phyloP scores from a whole-genome alignment of 2,329 filamentous ascomycete species.

The Verticillium longisporum region DNA sequence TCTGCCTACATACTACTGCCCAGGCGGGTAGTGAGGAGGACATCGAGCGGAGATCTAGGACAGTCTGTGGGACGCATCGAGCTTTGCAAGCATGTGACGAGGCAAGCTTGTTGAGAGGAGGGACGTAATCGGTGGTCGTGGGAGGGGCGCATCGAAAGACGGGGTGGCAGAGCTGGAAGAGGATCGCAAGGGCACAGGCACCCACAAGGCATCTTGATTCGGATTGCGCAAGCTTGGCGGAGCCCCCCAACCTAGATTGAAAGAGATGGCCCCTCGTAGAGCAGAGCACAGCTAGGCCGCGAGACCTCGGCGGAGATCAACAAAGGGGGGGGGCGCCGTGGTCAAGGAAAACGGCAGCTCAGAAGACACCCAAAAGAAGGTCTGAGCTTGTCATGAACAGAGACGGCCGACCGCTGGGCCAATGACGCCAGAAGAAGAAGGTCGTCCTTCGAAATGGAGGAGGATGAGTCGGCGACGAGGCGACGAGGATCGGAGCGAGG shows the following conservation, averaged over 20 bases:
- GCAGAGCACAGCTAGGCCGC: conserved; percentile 10
- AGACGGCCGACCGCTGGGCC: conserved; percentile 10
- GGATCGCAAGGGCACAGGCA: conserved; percentile 4
- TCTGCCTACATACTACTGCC: background rate
- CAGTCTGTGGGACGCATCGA: background rate
- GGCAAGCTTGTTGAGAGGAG: background rate
- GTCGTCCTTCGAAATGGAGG: conserved; percentile 9
- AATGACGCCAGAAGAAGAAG: conserved; percentile 8
- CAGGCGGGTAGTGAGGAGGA: conserved; percentile 2
- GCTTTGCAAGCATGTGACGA: background rate
- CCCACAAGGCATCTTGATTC: conserved; percentile 17
- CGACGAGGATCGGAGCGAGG: conserved; percentile 8
- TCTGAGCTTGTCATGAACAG: conserved; percentile 14
- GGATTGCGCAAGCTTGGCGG: conserved; percentile 9
- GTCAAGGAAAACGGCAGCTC: conserved; percentile 6
- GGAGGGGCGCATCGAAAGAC: background rate
- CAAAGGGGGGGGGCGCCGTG: conserved; percentile 1
- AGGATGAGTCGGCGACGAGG: conserved; percentile 7
- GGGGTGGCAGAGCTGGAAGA: background rate
- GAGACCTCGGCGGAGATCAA: conserved; percentile 12
- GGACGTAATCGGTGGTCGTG: background rate
- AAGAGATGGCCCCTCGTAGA: conserved; percentile 1
- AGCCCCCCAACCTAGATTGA: conserved; percentile 8
- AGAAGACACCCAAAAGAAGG: conserved; percentile 11
- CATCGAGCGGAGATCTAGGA: conserved; percentile 7